phyloP scores from a whole-genome alignment of 1,139 yeast genomes.

The Torulaspora pretoriensis region DNA sequence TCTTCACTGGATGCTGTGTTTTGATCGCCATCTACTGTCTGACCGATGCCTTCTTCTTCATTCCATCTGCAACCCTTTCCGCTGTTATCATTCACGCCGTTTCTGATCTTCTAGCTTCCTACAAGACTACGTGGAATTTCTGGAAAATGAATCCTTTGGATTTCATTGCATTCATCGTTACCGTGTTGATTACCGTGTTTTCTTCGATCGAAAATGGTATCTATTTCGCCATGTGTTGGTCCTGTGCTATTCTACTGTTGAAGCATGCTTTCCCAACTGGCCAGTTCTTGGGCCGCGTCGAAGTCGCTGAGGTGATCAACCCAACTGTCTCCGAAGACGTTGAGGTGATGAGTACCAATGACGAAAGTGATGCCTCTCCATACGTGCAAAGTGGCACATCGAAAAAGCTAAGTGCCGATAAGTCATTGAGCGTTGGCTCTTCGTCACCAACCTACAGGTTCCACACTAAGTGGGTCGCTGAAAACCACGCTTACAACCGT shows the following conservation, averaged over 20 bases:
- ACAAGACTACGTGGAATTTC: conserved; percentile 65
- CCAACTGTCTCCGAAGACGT: conserved; percentile 41
- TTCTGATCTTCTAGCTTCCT: conserved; percentile 74
- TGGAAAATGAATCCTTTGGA: conserved; percentile 78
- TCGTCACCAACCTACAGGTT: conserved; percentile 38
- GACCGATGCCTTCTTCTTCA: conserved; percentile 78
- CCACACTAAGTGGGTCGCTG: conserved; percentile 79
- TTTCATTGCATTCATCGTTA: conserved; percentile 67
- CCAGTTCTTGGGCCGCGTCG: conserved; percentile 72
- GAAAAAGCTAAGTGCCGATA: conserved; percentile 7
- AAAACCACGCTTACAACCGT: conserved; percentile 43
- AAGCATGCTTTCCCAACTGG: conserved; percentile 80
- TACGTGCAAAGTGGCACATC: conserved; percentile 1
- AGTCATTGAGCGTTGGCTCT: background rate
- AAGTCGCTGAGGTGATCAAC: conserved; percentile 63
- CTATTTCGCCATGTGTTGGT: conserved; percentile 84
- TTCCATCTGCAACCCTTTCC: conserved; percentile 81
- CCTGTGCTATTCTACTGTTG: conserved; percentile 68
- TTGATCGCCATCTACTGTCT: conserved; percentile 79
- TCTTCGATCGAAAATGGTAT: conserved; percentile 83
- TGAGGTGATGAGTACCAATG: conserved; percentile 10
- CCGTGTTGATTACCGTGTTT: conserved; percentile 76
- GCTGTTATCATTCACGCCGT: conserved; percentile 97
- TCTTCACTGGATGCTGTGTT: conserved; percentile 86
- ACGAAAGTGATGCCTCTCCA: conserved; percentile 19